phyloP scores from a whole-genome alignment of 2,329 filamentous ascomycete genomes.

The Aspergillus aculeatus region DNA sequence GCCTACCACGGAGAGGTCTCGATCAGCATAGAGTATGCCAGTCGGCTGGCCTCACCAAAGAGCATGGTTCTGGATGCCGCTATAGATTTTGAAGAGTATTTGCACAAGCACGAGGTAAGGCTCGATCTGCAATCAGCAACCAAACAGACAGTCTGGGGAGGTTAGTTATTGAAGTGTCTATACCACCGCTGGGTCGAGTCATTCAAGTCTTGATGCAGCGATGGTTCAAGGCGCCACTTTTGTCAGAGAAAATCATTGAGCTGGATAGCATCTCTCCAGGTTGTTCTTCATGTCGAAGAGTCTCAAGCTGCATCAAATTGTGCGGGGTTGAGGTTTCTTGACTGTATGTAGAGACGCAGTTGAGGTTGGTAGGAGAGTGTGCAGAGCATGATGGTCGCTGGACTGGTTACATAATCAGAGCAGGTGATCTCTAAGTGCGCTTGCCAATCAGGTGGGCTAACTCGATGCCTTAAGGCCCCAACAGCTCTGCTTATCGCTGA shows the following conservation, averaged over 20 bases:
- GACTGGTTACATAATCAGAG: constrained; percentile 18
- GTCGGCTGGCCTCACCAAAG: neutral
- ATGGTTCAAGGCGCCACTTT: neutral
- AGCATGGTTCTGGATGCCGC: neutral
- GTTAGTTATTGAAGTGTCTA: neutral
- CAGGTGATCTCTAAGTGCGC: constrained; percentile 11
- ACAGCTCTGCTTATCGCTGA: constrained; percentile 3
- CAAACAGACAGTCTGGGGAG: neutral
- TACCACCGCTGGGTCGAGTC: constrained; percentile 12
- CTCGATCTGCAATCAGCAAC: neutral
- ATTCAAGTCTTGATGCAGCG: constrained; percentile 5
- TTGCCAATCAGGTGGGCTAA: neutral
- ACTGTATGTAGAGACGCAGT: constrained; percentile 7
- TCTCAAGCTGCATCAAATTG: neutral
- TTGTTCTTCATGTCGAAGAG: neutral
- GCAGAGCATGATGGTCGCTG: constrained; percentile 18
- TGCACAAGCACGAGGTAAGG: neutral
- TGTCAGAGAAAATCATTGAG: neutral
- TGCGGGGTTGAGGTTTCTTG: constrained; percentile 14
- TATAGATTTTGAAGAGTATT: neutral
- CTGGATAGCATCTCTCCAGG: neutral
- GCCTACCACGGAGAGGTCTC: constrained; percentile 15
- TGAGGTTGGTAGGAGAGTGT: constrained; percentile 14
- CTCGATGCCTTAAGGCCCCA: constrained; percentile 12
- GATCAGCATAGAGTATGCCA: constrained; percentile 7